Base-by-base conservation (phyloP, 139 green algal genomes). In the Bryopsis sp. region DNA sequence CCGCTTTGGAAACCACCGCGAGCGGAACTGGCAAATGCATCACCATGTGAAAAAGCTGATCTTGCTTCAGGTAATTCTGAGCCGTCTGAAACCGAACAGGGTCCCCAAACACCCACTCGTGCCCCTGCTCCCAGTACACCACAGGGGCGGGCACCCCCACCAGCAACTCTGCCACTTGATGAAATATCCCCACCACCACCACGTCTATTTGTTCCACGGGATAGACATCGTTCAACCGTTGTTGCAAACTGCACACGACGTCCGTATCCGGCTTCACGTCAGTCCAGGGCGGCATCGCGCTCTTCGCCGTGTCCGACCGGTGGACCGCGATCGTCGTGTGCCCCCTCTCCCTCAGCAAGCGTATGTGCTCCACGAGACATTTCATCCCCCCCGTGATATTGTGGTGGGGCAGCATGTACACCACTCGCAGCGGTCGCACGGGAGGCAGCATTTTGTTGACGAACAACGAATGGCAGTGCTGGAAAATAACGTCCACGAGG, bases 21-120 rank as follows among this genome's bases (percentile, higher is more conserved):
- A 90, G 35, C 8, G 78, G 80, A 26, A 78, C 73, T 0, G 84
- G 84, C 60, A 90, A 79, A 39, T 84, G 78, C 82, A 88, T 81
- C n/a, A 78, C 73, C 68, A 68, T 70, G 68, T 89, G 82, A 58
- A 89, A 89, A 65, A 89, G 64, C 63, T 80, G 70, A 33, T 72
- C 28, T 72, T 70, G 35, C 39, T 75, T 47, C 11, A 67, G 37
- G 50, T 70, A 67, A 22, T 70, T 67, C 68, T 61, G 34, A 36
- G 26, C 38, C 22, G 60, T 34, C 65, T 80, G 76, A n/a, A 85
- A 75, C 0, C 84, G 71, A 0, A 85, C 68, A 0, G 82, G 80
- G 72, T 90, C 84, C 2, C 84, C 84, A 76, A 90, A 90, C 28
- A 90, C 65, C 78, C 78, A 90, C 74, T 90, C 84, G 72, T 90